Percentiles rank a stretch among this genome's conserved stretches.
Conservation (phyloP, 208 protist genomes). For the Crithidia thermophila region DNA sequence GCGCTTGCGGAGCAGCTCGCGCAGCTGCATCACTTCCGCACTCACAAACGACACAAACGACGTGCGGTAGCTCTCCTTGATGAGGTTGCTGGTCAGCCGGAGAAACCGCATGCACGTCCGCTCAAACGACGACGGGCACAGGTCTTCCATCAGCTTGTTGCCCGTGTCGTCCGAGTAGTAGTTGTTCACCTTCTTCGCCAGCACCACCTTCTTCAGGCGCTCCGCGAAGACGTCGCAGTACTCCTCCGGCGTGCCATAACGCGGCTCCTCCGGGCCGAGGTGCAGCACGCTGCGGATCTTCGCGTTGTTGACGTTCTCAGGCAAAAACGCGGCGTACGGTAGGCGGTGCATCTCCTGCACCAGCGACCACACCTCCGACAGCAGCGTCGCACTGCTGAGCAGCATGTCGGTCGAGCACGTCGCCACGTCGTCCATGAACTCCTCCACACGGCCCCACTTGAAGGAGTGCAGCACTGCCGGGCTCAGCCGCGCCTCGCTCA, state of each 20-base stretch:
- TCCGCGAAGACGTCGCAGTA: slow-evolving; percentile 37
- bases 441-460: slow-evolving; percentile 84
- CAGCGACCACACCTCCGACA: slow-evolving; percentile 61
- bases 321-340: slow-evolving; percentile 54
- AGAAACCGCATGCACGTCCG: slow-evolving; percentile 73
- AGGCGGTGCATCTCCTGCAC: slow-evolving; percentile 65
- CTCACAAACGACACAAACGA: slow-evolving; percentile 52
- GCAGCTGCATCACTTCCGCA: slow-evolving; percentile 59
- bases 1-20: slow-evolving; percentile 35
- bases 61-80: slow-evolving; percentile 43
- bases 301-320: slow-evolving; percentile 58
- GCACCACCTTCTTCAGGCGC: slow-evolving; percentile 33
- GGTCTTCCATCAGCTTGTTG: slow-evolving; percentile 69
- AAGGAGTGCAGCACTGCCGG: slow-evolving; percentile 82
- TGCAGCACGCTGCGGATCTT: slow-evolving; percentile 25
- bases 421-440: slow-evolving; percentile 76
- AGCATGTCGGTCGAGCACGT: slow-evolving; percentile 87
- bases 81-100: slow-evolving; percentile 56
- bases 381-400: slow-evolving; percentile 48
- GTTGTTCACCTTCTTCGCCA: slow-evolving; percentile 19
- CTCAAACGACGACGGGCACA: slow-evolving; percentile 81
- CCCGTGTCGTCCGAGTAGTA: slow-evolving; percentile 48
- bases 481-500: slow-evolving; percentile 72
- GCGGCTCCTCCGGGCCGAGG: slow-evolving; percentile 10
- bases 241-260: slow-evolving; percentile 27